Evolutionary conservation across 805 yeast species (phyloP).

Genomic region (Dipodascus geniculatus): DNA sequence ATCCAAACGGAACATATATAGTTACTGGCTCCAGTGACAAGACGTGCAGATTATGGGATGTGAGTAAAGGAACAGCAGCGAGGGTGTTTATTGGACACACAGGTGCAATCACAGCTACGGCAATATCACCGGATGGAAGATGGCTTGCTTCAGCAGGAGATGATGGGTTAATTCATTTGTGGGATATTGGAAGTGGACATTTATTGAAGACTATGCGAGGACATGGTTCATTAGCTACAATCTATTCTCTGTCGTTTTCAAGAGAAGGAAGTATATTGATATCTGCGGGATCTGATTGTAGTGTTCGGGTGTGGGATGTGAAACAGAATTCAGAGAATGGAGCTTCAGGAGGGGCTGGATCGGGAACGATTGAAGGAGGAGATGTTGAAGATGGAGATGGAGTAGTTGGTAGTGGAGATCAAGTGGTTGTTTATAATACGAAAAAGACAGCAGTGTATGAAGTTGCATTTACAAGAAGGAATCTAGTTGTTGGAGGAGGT

Average conservation of each 20-base stretch:
- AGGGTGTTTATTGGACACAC: conserved; percentile 88
- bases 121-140: conserved; percentile 94
- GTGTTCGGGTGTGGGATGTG: conserved; percentile 94
- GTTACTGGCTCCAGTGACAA: conserved; percentile 94
- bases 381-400: conserved; percentile 35
- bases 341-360: conserved; percentile 41
- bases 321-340: conserved; percentile 74
- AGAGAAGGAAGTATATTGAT: conserved; percentile 82
- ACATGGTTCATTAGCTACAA: conserved; percentile 71
- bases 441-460: conserved; percentile 89
- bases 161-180: conserved; percentile 74
- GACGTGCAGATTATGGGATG: conserved; percentile 97
- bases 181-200: conserved; percentile 93
- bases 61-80: conserved; percentile 76
- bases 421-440: conserved; percentile 86
- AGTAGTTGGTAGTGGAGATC: conserved; percentile 74
- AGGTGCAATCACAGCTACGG: conserved; percentile 74
- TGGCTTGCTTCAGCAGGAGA: conserved; percentile 95
- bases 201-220: conserved; percentile 87
- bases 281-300: conserved; percentile 84
- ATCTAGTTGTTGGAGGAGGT: conserved; percentile 87
- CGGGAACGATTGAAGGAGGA: conserved; percentile 49
- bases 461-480: conserved; percentile 83
- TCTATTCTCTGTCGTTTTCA: conserved; percentile 75
- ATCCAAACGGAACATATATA: conserved; percentile 90